Base-by-base conservation (phyloP, 768 basidiomycete genomes). In the Dioszegia aurantiaca region DNA sequence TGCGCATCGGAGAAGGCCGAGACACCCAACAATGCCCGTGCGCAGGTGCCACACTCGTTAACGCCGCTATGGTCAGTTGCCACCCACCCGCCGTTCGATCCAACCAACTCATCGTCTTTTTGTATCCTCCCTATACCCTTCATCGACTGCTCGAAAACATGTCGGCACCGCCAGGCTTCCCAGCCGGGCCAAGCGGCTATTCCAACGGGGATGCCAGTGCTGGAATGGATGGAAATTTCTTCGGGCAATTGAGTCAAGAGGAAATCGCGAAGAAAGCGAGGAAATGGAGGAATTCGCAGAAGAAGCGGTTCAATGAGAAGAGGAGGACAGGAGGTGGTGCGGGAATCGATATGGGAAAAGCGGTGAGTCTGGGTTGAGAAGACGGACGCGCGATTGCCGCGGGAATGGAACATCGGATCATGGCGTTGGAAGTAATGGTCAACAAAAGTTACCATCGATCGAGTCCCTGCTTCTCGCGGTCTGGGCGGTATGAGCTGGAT, bases 241-340 rank as follows among this genome's bases (percentile, higher is more conserved):
- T 73, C 46, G 71, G 71, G 31, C 66, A 70, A 39, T 79, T 87
- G 68, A 79, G 83, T 39, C 81, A 81, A 16, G 86, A 86, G 81
- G 84, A 87, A 61, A 82, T 98, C 67, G 85, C 86, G 33, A 86
- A 88, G 78, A 99, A 98, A 80, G 86, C 89, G 36, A 86, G 90
- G 80, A 98, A 98, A 81, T 98, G 90, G 90, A 55, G 89, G 88
- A 80, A 92, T 89, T 53, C 54, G 6, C 75, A 74, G 60, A 90
- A 60, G 91, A 95, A 78, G 87, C 89, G 84, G 87, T 91, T 70
- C 69, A 84, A 70, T 27, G 64, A 72, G 49, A 73, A 73, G 66
- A 65, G 73, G 43, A 68, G 69, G 54, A 60, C 72, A 10, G 71
- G 74, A 9, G 77, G 76, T 46, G 77, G 76, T 37, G 74, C 69